Conservation (phyloP, 2,329 filamentous ascomycete species). For the Hymenoscyphus albidus region DNA sequence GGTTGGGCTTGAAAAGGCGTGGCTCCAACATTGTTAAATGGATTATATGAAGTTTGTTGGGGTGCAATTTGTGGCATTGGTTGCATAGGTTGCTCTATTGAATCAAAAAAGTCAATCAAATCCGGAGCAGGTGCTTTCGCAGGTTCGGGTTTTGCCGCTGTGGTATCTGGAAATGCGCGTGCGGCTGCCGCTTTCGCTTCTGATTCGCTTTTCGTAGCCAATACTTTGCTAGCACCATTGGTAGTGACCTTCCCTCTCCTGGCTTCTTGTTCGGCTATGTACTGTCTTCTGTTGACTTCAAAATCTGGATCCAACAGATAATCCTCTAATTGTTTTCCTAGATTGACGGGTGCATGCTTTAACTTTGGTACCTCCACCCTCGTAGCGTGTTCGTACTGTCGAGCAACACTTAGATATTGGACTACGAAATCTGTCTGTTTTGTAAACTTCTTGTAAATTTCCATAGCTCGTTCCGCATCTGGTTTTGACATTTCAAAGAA, state of each 20-base stretch:
- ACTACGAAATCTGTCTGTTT: constrained; percentile 91
- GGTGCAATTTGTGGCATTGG: constrained; percentile 55
- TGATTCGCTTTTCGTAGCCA: constrained; percentile 35
- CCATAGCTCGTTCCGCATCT: constrained; percentile 86
- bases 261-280: constrained; percentile 80
- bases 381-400: constrained; percentile 88
- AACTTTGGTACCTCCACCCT: constrained; percentile 92
- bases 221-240: constrained; percentile 40
- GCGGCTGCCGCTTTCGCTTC: constrained; percentile 30
- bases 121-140: constrained; percentile 67
- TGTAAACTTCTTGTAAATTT: constrained; percentile 88
- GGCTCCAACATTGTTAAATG: constrained; percentile 30
- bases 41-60: constrained; percentile 30
- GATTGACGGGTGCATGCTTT: constrained; percentile 91
- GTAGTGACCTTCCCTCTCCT: constrained; percentile 33
- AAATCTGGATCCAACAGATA: constrained; percentile 95
- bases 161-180: constrained; percentile 31
- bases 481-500: constrained; percentile 98
- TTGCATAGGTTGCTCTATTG: constrained; percentile 75
- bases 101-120: constrained; percentile 91
- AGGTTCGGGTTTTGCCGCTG: constrained; percentile 42
- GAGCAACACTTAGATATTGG: constrained; percentile 79
- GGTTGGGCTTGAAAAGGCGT: constrained; percentile 36
- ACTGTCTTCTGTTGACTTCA: constrained; percentile 87
- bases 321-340: constrained; percentile 86